Evolutionary conservation across 139 green algal genomes (phyloP).

Genomic region (Limnomonas spitsbergensis): DNA sequence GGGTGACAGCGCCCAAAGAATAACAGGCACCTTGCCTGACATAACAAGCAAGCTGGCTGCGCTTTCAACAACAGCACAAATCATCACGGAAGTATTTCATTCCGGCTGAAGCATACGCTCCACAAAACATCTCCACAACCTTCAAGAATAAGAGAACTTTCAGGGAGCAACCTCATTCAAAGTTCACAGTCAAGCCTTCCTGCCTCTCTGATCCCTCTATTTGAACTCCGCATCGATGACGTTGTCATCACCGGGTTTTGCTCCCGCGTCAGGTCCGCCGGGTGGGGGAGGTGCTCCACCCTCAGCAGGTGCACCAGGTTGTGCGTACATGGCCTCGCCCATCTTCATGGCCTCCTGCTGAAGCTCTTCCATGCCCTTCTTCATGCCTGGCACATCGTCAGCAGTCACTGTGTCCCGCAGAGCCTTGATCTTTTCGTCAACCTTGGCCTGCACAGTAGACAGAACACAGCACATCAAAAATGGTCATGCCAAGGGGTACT

Average conservation of each 20-base stretch:
- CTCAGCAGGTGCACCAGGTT: slow-evolving; percentile 41
- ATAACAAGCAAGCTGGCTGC: too few relatives aligned
- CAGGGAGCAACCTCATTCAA: too few relatives aligned
- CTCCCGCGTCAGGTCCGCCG: slow-evolving; percentile 24
- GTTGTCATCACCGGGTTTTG: slow-evolving; percentile 63
- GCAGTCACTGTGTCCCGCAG: slow-evolving; percentile 64
- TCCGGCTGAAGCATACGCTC: too few relatives aligned
- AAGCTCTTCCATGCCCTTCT: slow-evolving; percentile 82
- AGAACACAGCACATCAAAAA: not conserved
- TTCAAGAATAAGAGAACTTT: too few relatives aligned
- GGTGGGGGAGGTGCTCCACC: too few relatives aligned
- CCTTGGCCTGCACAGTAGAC: slow-evolving; percentile 43
- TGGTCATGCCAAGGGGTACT: not conserved
- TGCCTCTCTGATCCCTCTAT: not conserved
- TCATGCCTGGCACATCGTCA: slow-evolving; percentile 81
- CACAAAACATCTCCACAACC: too few relatives aligned
- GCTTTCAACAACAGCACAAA: too few relatives aligned
- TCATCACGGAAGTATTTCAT: too few relatives aligned
- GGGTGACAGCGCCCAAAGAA: too few relatives aligned
- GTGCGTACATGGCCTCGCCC: slow-evolving; percentile 86
- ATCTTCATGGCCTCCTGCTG: slow-evolving; percentile 91
- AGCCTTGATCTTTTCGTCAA: slow-evolving; percentile 79
- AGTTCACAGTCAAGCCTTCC: too few relatives aligned
- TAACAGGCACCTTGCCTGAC: too few relatives aligned
- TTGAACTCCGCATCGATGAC: slow-evolving; percentile 98